These are phyloP conservation scores for Exophiala dermatitidis DNA, from an alignment of 2,329 filamentous ascomycete species.

Conservation along the genomic window DNA sequence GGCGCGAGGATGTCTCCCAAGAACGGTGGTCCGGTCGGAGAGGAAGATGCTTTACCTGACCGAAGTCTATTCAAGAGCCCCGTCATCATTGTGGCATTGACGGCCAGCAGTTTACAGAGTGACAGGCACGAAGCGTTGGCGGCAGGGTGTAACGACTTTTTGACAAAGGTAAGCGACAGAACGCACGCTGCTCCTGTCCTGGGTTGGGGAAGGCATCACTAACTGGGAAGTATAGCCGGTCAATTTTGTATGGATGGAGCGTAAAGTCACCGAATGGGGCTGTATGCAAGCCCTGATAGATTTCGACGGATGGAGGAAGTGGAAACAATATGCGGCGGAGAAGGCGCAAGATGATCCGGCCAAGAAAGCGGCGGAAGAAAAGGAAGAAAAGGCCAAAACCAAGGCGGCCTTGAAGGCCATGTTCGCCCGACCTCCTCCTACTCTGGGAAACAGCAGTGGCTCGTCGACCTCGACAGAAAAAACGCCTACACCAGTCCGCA, in stretches of 20 bases:
- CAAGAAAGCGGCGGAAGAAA: constrained; percentile 23
- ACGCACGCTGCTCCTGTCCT: background rate
- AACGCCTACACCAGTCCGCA: constrained; percentile 8
- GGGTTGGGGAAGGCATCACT: constrained; percentile 5
- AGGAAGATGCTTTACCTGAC: constrained; percentile 57
- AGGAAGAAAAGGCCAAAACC: constrained; percentile 27
- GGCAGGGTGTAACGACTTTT: constrained; percentile 94
- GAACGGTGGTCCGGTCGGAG: constrained; percentile 15
- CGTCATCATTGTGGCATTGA: constrained; percentile 95
- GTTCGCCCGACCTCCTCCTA: constrained; percentile 23
- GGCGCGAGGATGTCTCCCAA: constrained; percentile 7
- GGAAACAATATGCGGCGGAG: constrained; percentile 68
- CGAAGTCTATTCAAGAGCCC: constrained; percentile 84
- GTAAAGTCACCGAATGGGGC: constrained; percentile 98
- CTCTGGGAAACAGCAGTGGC: constrained; percentile 11
- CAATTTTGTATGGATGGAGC: constrained; percentile 93
- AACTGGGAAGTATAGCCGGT: constrained; percentile 54
- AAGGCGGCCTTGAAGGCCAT: constrained; percentile 26
- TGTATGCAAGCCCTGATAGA: constrained; percentile 99
- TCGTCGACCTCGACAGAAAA: constrained; percentile 7
- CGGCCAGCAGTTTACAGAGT: constrained; percentile 86
- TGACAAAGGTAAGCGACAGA: constrained; percentile 72
- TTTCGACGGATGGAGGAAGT: constrained; percentile 95
- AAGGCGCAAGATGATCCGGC: constrained; percentile 26
- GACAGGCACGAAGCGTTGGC: constrained; percentile 91